Base-by-base conservation (phyloP, 495 filamentous ascomycete genomes). In the Sporormia fimetaria region DNA sequence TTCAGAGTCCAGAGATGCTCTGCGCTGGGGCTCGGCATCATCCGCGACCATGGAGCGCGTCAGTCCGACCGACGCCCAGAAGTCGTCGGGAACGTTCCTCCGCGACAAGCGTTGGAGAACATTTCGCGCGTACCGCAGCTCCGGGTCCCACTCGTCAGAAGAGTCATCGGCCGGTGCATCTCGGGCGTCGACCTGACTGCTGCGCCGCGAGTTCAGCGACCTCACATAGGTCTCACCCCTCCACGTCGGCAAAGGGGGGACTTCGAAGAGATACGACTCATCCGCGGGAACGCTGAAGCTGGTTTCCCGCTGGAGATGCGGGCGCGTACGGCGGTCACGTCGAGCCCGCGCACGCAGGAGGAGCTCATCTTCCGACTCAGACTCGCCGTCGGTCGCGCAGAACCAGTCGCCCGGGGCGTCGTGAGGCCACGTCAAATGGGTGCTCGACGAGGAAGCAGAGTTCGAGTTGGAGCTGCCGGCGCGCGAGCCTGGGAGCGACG, bases 11-110 rank as follows among this genome's bases (percentile, higher is more conserved):
- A n/a, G n/a, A n/a, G n/a, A n/a, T n/a, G n/a, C n/a, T n/a, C n/a
- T n/a, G n/a, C n/a, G n/a, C n/a, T n/a, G n/a, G n/a, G n/a, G n/a
- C n/a, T n/a, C n/a, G n/a, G n/a, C n/a, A n/a, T n/a, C n/a, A n/a
- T n/a, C n/a, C n/a, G n/a, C 44, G 11, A 35, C 28, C n/a, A 44
- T 6, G 4, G 45, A 21, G 9, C 37, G 40, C 43, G 67, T 74
- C 33, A 87, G 65, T 3, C 81, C 82, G 42, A 74, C 78, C 46
- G 74, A 71, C 33, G 70, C 72, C 83, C 83, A 88, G 76, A 77
- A 83, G 34, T 78, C 71, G 33, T 85, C 81, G 0, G 80, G 78
- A 44, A 86, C 75, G 51, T 78, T 70, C 6, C 80, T 64, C 7
- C 73, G 65, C 33, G 75, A 71, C 45, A 87, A 66, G 21, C 73